Evolutionary conservation across 495 filamentous ascomycete genomes (phyloP), one percentile per base, ranked within the genome.

Genomic region (Massariosphaeria phaeospora): DNA sequence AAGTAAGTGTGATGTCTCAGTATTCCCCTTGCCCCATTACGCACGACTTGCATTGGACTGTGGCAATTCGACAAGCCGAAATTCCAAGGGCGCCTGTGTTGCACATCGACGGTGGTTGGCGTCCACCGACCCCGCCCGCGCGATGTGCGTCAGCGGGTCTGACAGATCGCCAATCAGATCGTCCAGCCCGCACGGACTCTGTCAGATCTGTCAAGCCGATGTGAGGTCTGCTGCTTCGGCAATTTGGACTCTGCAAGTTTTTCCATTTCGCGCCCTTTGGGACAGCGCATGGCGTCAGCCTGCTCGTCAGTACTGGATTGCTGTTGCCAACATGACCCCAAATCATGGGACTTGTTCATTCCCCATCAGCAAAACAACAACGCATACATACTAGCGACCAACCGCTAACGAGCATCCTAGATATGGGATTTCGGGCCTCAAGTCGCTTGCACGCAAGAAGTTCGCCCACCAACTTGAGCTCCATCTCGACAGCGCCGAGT

Each of bases 351-450:
- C n/a, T 18, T 17, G n/a, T 21, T 15, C 31, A 42, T 42, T 12
- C 21, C 52, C 20, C 26, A 9, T 29, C 17, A 9, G 10, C 40
- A 24, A 45, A 33, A 47, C n/a, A n/a, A n/a, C n/a, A n/a, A n/a
- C n/a, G n/a, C n/a, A n/a, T n/a, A n/a, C n/a, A n/a, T n/a, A n/a
- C 12, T 47, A 12, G 10, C 5, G 18, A 34, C 26, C 43, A 47
- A 55, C 43, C 30, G 25, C 55, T 55, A 27, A 55, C 44, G 35
- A 11, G 3, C 30, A 17, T 18, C 18, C 44, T 52, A 69, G 67
- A 44, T 77, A 76, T 59, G 66, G 66, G 50, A 72, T 78, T 44
- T 27, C 59, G 5, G 66, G 63, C 6, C 62, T 76, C 10, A 73
- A 73, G 49, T 34, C 63, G 3, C 63, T 76, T 11, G 67, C 74